Conservation (phyloP, 768 basidiomycete species). For the Lepiota venenata region DNA sequence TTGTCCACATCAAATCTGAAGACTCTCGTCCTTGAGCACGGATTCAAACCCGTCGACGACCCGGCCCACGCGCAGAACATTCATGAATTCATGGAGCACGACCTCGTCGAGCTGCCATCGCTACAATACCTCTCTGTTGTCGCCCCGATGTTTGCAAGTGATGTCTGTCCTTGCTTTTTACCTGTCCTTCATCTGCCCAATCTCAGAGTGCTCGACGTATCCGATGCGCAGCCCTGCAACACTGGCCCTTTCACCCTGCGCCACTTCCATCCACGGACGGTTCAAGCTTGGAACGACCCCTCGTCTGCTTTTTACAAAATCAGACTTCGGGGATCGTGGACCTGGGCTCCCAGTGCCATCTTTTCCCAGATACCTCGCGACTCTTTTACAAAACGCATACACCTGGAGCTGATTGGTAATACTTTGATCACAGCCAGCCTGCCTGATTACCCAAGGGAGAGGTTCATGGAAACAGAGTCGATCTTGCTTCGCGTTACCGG, state of each 20-base stretch:
- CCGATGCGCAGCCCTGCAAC: not conserved
- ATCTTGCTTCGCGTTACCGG: no score
- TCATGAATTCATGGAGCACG: not conserved
- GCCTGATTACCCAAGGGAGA: no score
- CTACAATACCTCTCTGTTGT: conserved; percentile 23
- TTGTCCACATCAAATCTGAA: no score
- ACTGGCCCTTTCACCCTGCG: not conserved
- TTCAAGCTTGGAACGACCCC: conserved; percentile 13
- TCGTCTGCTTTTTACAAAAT: conserved; percentile 1
- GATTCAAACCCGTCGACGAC: no score
- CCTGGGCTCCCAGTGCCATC: not conserved
- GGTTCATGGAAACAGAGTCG: no score
- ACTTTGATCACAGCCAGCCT: no score
- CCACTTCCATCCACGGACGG: conserved; percentile 10
- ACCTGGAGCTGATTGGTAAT: no score
- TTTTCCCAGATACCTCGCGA: not conserved
- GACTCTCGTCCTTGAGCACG: no score
- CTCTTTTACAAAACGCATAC: no score
- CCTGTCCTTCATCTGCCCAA: conserved; percentile 21
- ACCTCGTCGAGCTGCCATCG: conserved; percentile 18
- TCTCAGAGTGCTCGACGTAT: conserved; percentile 29
- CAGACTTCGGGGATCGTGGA: not conserved
- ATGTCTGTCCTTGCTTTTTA: conserved; percentile 20
- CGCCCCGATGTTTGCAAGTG: conserved; percentile 13
- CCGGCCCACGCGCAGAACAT: not conserved